Base-by-base conservation (phyloP, 2,329 filamentous ascomycete species). In the Coniochaeta ligniaria region DNA sequence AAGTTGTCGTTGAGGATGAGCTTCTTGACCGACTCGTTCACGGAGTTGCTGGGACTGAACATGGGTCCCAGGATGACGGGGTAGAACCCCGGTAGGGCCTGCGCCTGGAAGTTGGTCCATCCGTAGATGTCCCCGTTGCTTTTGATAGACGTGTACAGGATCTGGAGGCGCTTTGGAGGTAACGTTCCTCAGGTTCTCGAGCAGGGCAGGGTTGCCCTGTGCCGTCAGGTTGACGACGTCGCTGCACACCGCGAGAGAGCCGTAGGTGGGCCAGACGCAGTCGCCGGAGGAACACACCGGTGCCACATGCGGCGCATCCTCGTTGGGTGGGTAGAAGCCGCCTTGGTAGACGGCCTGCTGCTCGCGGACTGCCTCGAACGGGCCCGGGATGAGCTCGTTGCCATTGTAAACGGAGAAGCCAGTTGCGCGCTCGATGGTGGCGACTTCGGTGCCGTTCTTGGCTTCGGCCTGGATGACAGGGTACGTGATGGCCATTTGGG, bases 181-280 rank as follows among this genome's bases (percentile, higher is more conserved):
- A 1, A 38, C 31, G 28, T 60, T 63, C 24, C 59, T 31, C 6
- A 65, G 60, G 9, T 20, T 52, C 14, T 24, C 20, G 16, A 66
- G 59, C 3, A 64, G 59, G 3, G 59, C 58, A 7, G 57, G 24
- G 60, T 64, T 60, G 9, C 22, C 47, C 43, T 58, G 16, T 1
- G 61, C 62, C 1, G 64, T 64, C 3, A 65, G 60, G 61, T 66
- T 66, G 41, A 61, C 63, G 3, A 65, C 63, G 11, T 61, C 59
- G 47, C 63, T 62, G 62, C 66, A 67, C 7, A 65, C 31, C 7
- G 61, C 65, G 1, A 67, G 58, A 3, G 64, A 65, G 26, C 64
- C 64, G 50, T 64, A 67, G 1, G 26, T 38, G 11, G 47, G 47
- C 47, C 47, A 52, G 22, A 28, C 24, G 9, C 47, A 52, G 47